Evolutionary conservation across 2,329 filamentous ascomycete species (phyloP).

Genomic region (Ophiostoma tasmaniense): DNA sequence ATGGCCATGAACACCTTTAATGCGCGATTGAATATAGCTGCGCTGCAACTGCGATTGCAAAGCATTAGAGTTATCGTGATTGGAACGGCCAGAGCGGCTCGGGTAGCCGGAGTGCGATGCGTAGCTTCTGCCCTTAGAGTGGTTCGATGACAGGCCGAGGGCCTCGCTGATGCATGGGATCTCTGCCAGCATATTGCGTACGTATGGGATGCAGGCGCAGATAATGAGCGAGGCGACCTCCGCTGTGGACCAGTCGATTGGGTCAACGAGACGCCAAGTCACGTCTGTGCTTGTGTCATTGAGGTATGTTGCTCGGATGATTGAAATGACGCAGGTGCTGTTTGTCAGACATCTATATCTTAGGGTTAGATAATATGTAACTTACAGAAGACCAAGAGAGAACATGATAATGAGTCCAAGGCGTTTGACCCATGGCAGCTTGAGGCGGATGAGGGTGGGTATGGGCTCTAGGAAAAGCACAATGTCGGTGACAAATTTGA

Average conservation of each 20-base stretch:
- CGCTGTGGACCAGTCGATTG: slow-evolving; percentile 29
- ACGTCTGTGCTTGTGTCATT: slow-evolving; percentile 23
- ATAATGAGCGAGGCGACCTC: slow-evolving; percentile 31
- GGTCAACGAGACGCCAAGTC: slow-evolving; percentile 24
- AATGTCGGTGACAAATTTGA: not conserved
- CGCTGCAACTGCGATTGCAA: slow-evolving; percentile 6
- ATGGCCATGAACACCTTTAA: not conserved
- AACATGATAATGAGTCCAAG: not conserved
- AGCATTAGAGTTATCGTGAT: slow-evolving; percentile 10
- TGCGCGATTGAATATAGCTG: not conserved
- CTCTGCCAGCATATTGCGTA: slow-evolving; percentile 14
- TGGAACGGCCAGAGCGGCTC: slow-evolving; percentile 2
- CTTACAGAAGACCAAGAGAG: not conserved
- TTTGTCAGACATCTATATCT: not conserved
- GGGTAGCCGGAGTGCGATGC: slow-evolving; percentile 5
- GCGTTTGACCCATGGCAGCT: not conserved
- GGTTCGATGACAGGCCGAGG: slow-evolving; percentile 11
- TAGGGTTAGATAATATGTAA: not conserved
- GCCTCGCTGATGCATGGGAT: slow-evolving; percentile 12
- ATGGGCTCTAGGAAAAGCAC: not conserved
- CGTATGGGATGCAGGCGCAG: slow-evolving; percentile 23
- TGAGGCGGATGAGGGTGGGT: not conserved
- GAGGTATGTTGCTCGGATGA: not conserved
- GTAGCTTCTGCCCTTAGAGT: slow-evolving; percentile 7
- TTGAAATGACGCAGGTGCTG: not conserved